Evolutionary conservation across 2,329 filamentous ascomycete species (phyloP).

Genomic region (Davidsoniella virescens): DNA sequence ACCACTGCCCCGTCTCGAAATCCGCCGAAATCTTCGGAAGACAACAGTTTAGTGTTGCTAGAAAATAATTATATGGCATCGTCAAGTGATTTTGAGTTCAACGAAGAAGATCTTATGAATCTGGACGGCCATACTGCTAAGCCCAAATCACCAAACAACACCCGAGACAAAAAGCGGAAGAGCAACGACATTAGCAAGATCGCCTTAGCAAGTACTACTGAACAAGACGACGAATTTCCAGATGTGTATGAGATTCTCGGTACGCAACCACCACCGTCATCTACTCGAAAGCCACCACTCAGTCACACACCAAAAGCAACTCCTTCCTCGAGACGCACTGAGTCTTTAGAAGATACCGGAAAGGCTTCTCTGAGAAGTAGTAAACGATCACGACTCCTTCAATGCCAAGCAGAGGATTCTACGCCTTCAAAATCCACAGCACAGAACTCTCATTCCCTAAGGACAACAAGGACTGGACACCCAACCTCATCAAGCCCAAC

Average conservation of each 20-base stretch:
- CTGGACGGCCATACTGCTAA: slow-evolving; percentile 24
- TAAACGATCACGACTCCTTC: slow-evolving; percentile 7
- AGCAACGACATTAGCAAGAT: slow-evolving; percentile 28
- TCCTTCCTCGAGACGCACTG: not conserved
- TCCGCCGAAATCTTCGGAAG: not conserved
- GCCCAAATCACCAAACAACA: slow-evolving; percentile 21
- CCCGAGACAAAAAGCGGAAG: slow-evolving; percentile 34
- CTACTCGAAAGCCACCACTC: slow-evolving; percentile 19
- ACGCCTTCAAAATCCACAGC: slow-evolving; percentile 13
- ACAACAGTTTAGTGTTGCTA: slow-evolving; percentile 21
- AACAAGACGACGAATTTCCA: slow-evolving; percentile 31
- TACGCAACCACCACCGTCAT: slow-evolving; percentile 21
- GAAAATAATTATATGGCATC: slow-evolving; percentile 23
- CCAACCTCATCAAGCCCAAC: slow-evolving; percentile 5
- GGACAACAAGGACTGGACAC: not conserved
- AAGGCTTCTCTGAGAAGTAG: slow-evolving; percentile 1
- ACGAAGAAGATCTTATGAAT: slow-evolving; percentile 27
- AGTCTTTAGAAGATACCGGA: slow-evolving; percentile 1
- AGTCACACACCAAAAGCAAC: not conserved
- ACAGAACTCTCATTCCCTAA: slow-evolving; percentile 8
- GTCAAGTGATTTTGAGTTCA: slow-evolving; percentile 22
- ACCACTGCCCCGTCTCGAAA: too few species aligned
- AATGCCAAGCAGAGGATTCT: slow-evolving; percentile 14
- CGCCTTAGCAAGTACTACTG: slow-evolving; percentile 16
- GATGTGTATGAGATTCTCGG: slow-evolving; percentile 36